phyloP scores from a whole-genome alignment of 768 basidiomycete species.

The Lentinula sp. region DNA sequence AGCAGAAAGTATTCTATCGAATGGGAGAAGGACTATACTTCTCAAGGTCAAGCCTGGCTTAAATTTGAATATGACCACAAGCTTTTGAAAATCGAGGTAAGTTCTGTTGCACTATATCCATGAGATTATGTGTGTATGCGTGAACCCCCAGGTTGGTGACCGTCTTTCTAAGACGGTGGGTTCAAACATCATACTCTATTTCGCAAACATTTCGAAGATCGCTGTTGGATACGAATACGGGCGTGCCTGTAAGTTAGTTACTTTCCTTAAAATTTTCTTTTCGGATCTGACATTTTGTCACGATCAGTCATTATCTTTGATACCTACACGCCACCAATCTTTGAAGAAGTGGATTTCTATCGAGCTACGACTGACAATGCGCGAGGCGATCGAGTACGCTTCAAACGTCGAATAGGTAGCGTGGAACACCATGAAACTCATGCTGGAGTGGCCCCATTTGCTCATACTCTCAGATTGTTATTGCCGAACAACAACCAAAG shows the following conservation, averaged over 20 bases:
- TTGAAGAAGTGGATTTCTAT: slow-evolving; percentile 58
- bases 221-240: slow-evolving; percentile 53
- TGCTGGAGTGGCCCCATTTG: slow-evolving; percentile 56
- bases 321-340: slow-evolving; percentile 53
- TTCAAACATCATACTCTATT: slow-evolving; percentile 44
- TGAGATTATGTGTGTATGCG: not conserved
- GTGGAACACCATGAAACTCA: slow-evolving; percentile 50
- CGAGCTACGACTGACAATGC: slow-evolving; percentile 38
- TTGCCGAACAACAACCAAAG: slow-evolving; percentile 40
- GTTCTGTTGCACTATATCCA: slow-evolving; percentile 8
- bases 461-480: slow-evolving; percentile 61
- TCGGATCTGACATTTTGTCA: slow-evolving; percentile 11
- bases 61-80: slow-evolving; percentile 67
- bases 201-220: slow-evolving; percentile 54
- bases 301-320: slow-evolving; percentile 62
- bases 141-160: slow-evolving; percentile 48
- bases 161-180: slow-evolving; percentile 44
- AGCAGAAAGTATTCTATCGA: slow-evolving; percentile 57
- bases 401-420: slow-evolving; percentile 49
- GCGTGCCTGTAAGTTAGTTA: slow-evolving; percentile 49
- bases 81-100: slow-evolving; percentile 54
- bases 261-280: not conserved
- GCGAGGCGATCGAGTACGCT: slow-evolving; percentile 25
- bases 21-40: slow-evolving; percentile 50
- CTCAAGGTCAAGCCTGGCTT: slow-evolving; percentile 44